Evolutionary conservation across 2,329 filamentous ascomycete genomes (phyloP), one percentile per base, ranked within the genome.

Genomic region (Trichoderma sp.): DNA sequence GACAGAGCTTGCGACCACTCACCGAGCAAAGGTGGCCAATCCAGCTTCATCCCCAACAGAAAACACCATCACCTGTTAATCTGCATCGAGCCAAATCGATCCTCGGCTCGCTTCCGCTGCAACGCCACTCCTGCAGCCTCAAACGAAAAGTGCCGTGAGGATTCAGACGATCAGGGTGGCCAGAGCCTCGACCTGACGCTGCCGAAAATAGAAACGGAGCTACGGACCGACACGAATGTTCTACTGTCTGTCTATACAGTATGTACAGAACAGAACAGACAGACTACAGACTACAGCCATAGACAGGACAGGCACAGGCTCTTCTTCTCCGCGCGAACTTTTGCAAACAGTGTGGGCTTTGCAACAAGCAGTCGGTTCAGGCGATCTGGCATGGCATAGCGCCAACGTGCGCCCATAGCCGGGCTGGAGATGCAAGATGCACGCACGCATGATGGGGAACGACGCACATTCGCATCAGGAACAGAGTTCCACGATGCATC

Each of bases 321-420:
- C 59, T n/a, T 64, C 27, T 29, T 64, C 59, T 41, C 59, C 35
- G 31, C 35, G 31, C 53, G 67, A 27, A 71, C 67, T 62, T 62
- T 62, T 71, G 67, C 67, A 35, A 11, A 50, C n/a, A 29, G 60
- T n/a, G 31, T 69, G 53, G 66, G 16, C 21, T 69, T 41, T 27
- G 11, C 66, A 29, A 71, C 7, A 41, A 14, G 24, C 45, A 56
- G 67, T 65, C 35, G 29, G 56, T 38, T 65, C 35, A 59, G 62
- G 45, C 74, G 74, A 75, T 75, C 74, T 75, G 67, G 67, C 74
- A 75, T 71, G 74, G 71, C 62, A 72, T 73, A 21, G 60, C 31
- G 69, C 74, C 74, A 50, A 60, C 66, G 50, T 75, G 74, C 74
- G 62, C 50, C 74, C 74, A 71, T 33, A 65, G 62, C 62, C 67